phyloP scores from a whole-genome alignment of 2,329 filamentous ascomycete genomes.

The Talaromyces pinophilus region DNA sequence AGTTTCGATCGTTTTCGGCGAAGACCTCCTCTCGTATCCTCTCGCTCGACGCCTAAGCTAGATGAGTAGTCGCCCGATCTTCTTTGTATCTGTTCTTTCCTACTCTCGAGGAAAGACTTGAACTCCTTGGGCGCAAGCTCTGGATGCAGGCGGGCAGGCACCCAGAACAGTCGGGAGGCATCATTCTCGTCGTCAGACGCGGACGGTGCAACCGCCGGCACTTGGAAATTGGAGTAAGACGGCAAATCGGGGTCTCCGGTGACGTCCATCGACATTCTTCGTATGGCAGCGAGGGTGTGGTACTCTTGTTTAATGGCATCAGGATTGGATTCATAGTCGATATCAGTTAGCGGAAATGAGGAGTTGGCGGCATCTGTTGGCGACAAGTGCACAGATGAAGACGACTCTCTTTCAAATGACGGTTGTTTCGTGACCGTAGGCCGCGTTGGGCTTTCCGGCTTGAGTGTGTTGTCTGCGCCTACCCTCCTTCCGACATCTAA shows the following conservation, averaged over 20 bases:
- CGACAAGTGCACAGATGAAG: slow-evolving; percentile 56
- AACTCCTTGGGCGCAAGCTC: slow-evolving; percentile 95
- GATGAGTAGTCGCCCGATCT: slow-evolving; percentile 72
- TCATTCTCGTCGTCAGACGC: slow-evolving; percentile 73
- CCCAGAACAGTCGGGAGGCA: slow-evolving; percentile 87
- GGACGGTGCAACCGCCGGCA: slow-evolving; percentile 47
- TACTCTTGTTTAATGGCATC: slow-evolving; percentile 88
- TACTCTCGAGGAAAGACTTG: slow-evolving; percentile 92
- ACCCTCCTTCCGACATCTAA: slow-evolving; percentile 23
- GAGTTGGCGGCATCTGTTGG: slow-evolving; percentile 58
- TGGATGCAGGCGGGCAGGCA: slow-evolving; percentile 89
- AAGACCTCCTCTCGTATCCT: slow-evolving; percentile 61
- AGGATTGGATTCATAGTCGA: slow-evolving; percentile 87
- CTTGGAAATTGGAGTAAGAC: slow-evolving; percentile 42
- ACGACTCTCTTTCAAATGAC: slow-evolving; percentile 50
- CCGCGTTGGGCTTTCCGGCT: slow-evolving; percentile 26
- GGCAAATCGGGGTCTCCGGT: slow-evolving; percentile 61
- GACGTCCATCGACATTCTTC: slow-evolving; percentile 94
- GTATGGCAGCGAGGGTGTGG: slow-evolving; percentile 85
- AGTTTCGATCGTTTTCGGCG: slow-evolving; percentile 93
- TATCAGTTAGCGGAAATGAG: slow-evolving; percentile 73
- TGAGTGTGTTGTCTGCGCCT: slow-evolving; percentile 34
- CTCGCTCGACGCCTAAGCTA: slow-evolving; percentile 53
- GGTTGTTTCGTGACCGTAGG: slow-evolving; percentile 25
- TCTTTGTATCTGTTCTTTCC: slow-evolving; percentile 84